Percentiles rank a stretch among this genome's conserved stretches.
Evolutionary conservation across 1,139 yeast genomes (phyloP).

Genomic region (Candida sp.): DNA sequence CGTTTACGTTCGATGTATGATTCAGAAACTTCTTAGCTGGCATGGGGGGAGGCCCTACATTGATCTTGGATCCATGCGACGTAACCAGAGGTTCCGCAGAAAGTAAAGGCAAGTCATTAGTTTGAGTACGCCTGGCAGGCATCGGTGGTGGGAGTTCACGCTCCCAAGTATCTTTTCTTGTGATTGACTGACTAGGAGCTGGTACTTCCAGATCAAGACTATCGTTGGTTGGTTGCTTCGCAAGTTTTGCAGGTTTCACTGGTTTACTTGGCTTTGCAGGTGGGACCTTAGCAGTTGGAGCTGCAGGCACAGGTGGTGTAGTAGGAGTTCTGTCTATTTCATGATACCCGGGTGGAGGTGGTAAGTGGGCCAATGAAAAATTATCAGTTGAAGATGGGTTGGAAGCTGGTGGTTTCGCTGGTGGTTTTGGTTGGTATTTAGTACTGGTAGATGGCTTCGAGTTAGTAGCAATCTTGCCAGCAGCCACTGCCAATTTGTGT

Average conservation of each 20-base stretch:
- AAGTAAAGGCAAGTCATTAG: too few relatives aligned
- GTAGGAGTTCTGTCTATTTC: neutral
- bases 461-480: slow-evolving; percentile 17
- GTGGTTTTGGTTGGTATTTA: neutral
- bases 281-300: slow-evolving; percentile 10
- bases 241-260: slow-evolving; percentile 1
- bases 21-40: neutral
- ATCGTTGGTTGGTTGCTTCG: neutral
- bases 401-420: slow-evolving; percentile 6
- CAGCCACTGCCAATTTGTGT: slow-evolving; percentile 18
- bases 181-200: slow-evolving; percentile 3
- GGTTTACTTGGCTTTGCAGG: slow-evolving; percentile 10
- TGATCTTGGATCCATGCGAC: neutral
- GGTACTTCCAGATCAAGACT: neutral
- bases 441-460: slow-evolving; percentile 16
- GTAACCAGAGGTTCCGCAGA: neutral
- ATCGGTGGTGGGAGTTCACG: slow-evolving; percentile 10
- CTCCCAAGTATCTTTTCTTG: slow-evolving; percentile 2
- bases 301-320: slow-evolving; percentile 2
- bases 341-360: slow-evolving; percentile 9
- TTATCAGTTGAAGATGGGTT: slow-evolving; percentile 2
- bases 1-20: neutral
- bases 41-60: slow-evolving; percentile 5
- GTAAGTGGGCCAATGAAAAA: neutral
- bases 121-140: slow-evolving; percentile 7